Evolutionary conservation across 2,329 filamentous ascomycete genomes (phyloP).

Genomic region (Exophiala viscosa): DNA sequence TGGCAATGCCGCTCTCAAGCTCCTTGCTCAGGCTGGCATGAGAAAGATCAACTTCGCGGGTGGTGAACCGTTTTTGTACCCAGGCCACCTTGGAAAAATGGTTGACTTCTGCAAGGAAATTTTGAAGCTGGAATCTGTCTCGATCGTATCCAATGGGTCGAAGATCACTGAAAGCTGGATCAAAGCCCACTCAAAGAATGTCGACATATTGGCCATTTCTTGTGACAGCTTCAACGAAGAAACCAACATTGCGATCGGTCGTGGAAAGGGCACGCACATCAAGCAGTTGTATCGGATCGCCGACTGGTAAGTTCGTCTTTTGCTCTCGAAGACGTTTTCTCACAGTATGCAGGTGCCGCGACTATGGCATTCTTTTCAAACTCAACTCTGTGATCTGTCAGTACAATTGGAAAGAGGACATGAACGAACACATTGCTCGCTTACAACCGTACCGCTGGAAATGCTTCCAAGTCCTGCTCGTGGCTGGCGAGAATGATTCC

Average conservation of each 20-base stretch:
- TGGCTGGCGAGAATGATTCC: conserved; percentile 51
- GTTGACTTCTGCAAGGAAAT: conserved; percentile 48
- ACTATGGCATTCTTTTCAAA: conserved; percentile 54
- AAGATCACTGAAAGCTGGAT: conserved; percentile 46
- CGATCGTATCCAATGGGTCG: conserved; percentile 54
- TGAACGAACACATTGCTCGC: conserved; percentile 38
- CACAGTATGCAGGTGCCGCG: conserved; percentile 33
- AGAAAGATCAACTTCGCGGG: conserved; percentile 55
- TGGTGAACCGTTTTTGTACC: conserved; percentile 54
- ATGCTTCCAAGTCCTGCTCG: conserved; percentile 53
- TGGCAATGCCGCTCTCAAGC: conserved; percentile 44
- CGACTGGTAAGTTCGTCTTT: conserved; percentile 31
- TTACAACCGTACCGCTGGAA: conserved; percentile 55
- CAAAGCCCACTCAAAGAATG: conserved; percentile 38
- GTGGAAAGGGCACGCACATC: conserved; percentile 49
- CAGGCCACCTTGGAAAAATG: conserved; percentile 42
- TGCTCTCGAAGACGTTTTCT: too few species aligned
- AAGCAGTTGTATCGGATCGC: conserved; percentile 43
- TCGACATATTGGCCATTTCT: conserved; percentile 55
- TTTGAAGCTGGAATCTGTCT: conserved; percentile 49
- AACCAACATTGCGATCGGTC: conserved; percentile 52
- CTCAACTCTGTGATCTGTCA: conserved; percentile 54
- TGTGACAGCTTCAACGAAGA: conserved; percentile 53
- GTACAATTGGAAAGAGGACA: conserved; percentile 51
- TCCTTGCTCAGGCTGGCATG: conserved; percentile 52